A percentile compares a stretch with the other conserved stretches of the same genome.
These are phyloP conservation scores for Coriolopsis trogii DNA, from an alignment of 1,284 basidiomycete species.

Conservation along the genomic window DNA sequence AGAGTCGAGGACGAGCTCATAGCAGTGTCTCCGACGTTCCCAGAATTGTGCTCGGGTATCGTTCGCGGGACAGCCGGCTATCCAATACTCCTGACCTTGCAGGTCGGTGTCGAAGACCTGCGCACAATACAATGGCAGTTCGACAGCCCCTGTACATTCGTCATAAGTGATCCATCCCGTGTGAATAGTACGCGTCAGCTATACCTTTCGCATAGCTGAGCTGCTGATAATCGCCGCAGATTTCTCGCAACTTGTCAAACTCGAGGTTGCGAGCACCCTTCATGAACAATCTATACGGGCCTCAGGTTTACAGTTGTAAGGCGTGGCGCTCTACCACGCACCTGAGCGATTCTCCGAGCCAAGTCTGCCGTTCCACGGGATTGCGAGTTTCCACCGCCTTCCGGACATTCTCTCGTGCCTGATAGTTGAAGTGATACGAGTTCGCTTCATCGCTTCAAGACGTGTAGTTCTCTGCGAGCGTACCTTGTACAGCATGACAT, in stretches of 20 bases:
- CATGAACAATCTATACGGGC: slow-evolving; percentile 68
- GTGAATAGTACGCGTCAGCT: too few relatives aligned
- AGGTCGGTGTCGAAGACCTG: slow-evolving; percentile 79
- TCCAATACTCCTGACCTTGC: slow-evolving; percentile 80
- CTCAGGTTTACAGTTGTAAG: background rate
- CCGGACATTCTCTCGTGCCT: slow-evolving; percentile 94
- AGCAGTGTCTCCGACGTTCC: slow-evolving; percentile 74
- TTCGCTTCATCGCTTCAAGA: background rate
- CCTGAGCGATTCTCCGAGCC: slow-evolving; percentile 84
- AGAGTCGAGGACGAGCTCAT: slow-evolving; percentile 83
- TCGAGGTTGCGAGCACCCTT: slow-evolving; percentile 88
- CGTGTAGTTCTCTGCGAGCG: slow-evolving; percentile 7
- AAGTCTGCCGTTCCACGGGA: slow-evolving; percentile 70
- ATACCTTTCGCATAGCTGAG: slow-evolving; percentile 81
- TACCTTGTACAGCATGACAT: slow-evolving; percentile 97
- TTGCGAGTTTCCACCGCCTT: slow-evolving; percentile 86
- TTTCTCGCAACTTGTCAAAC: slow-evolving; percentile 83
- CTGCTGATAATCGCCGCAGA: slow-evolving; percentile 85
- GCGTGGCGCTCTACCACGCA: slow-evolving; percentile 39
- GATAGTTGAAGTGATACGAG: background rate
- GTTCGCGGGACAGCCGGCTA: slow-evolving; percentile 60
- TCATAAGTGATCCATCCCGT: background rate
- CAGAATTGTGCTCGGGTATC: slow-evolving; percentile 66
- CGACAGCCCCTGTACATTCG: slow-evolving; percentile 68
- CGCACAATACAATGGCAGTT: slow-evolving; percentile 87